phyloP scores from a whole-genome alignment of 192 early-diverging fungal species.

The Coemansia sp. region DNA sequence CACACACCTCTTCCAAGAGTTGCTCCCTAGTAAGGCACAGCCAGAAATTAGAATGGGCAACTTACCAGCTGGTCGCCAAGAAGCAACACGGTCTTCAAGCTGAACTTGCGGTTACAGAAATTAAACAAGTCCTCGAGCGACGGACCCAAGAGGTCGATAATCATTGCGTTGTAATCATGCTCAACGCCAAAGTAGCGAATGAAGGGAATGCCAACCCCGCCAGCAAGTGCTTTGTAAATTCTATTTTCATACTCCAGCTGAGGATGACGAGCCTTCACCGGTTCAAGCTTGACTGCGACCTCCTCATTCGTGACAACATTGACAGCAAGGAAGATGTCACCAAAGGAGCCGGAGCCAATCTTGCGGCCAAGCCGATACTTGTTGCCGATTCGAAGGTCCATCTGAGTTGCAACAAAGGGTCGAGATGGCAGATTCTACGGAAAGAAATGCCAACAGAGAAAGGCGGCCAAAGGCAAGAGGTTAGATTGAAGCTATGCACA shows the following conservation, averaged over 20 bases:
- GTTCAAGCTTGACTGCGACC: slow-evolving; percentile 97
- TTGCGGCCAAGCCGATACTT: slow-evolving; percentile 93
- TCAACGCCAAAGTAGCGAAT: slow-evolving; percentile 82
- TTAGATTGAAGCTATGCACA: slow-evolving; percentile 7
- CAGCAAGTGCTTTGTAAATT: slow-evolving; percentile 92
- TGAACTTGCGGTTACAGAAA: slow-evolving; percentile 84
- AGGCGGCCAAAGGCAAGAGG: slow-evolving; percentile 1
- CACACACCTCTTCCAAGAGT: background rate
- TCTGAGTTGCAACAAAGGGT: slow-evolving; percentile 26
- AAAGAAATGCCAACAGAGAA: slow-evolving; percentile 4
- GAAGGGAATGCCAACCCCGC: slow-evolving; percentile 88
- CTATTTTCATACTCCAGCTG: slow-evolving; percentile 97
- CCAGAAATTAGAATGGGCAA: background rate
- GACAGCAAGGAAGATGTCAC: slow-evolving; percentile 92
- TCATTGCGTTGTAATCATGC: slow-evolving; percentile 81
- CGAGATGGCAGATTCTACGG: slow-evolving; percentile 13
- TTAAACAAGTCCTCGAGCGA: slow-evolving; percentile 89
- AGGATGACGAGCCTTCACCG: slow-evolving; percentile 90
- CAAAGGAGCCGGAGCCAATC: slow-evolving; percentile 97
- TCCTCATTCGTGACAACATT: slow-evolving; percentile 90
- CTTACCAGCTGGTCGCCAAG: slow-evolving; percentile 81
- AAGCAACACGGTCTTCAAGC: slow-evolving; percentile 81
- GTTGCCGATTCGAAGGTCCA: slow-evolving; percentile 88
- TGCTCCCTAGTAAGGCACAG: background rate
- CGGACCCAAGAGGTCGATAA: slow-evolving; percentile 90